These are phyloP conservation scores for Boletellus ananas DNA, from an alignment of 768 basidiomycete species.

Conservation along the genomic window DNA sequence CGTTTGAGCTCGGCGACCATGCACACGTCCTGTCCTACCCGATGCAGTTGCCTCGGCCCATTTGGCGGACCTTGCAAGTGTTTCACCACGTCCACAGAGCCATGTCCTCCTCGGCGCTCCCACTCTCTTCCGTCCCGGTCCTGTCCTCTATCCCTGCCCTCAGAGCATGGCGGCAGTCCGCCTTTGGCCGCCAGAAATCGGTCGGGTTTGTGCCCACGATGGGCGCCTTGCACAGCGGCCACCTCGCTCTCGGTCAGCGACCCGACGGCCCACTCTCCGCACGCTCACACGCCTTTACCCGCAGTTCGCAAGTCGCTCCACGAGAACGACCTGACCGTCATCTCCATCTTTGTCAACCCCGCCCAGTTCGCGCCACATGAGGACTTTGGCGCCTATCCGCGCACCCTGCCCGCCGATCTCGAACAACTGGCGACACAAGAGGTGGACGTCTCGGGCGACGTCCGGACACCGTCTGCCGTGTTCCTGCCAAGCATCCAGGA, in stretches of 20 bases:
- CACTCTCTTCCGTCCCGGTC: constrained; percentile 38
- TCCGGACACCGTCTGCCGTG: constrained; percentile 57
- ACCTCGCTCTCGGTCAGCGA: constrained; percentile 78
- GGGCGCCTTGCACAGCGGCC: constrained; percentile 95
- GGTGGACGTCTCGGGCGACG: constrained; percentile 24
- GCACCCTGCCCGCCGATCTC: constrained; percentile 77
- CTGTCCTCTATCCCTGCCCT: constrained; percentile 60
- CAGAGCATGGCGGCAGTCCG: constrained; percentile 70
- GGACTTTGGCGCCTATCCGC: constrained; percentile 87
- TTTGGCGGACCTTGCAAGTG: background rate
- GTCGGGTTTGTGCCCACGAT: constrained; percentile 98
- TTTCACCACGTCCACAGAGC: background rate
- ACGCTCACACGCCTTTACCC: constrained; percentile 1
- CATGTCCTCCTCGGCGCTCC: constrained; percentile 23
- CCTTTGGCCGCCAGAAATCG: constrained; percentile 51
- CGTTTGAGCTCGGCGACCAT: no score
- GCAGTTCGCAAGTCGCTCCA: constrained; percentile 73
- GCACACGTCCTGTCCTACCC: no score
- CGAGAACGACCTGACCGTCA: constrained; percentile 80
- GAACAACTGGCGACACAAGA: constrained; percentile 46
- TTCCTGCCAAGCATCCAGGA: constrained; percentile 77
- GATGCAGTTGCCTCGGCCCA: constrained; percentile 8
- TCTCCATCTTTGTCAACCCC: constrained; percentile 98
- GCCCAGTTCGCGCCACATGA: constrained; percentile 97
- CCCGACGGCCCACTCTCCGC: background rate